Conservation (phyloP, 1,284 basidiomycete genomes). For the Microbotryum violaceum region DNA sequence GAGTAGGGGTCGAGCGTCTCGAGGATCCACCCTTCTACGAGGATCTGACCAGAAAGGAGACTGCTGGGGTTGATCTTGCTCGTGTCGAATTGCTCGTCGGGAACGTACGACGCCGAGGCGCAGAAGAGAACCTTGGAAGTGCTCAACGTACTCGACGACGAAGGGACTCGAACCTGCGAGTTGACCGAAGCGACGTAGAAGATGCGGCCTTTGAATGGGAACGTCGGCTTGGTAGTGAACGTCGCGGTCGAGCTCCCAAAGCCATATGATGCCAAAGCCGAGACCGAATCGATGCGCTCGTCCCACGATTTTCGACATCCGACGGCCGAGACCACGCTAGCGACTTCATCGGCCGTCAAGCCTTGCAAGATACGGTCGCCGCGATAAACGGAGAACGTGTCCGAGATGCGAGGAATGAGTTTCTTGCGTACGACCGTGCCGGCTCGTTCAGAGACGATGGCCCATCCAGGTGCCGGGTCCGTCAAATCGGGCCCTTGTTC, state of each 20-base stretch:
- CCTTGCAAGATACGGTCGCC: conserved; percentile 91
- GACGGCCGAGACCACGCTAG: conserved; percentile 60
- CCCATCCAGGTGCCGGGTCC: conserved; percentile 62
- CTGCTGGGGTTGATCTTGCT: conserved; percentile 68
- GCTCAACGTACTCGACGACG: conserved; percentile 44
- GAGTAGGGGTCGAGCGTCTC: conserved; percentile 97
- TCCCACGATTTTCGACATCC: conserved; percentile 74
- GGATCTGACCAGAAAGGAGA: conserved; percentile 70
- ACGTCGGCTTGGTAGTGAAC: conserved; percentile 38
- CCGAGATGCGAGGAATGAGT: conserved; percentile 66
- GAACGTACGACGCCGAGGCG: conserved; percentile 47
- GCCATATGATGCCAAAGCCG: conserved; percentile 70
- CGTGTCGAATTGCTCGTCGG: conserved; percentile 47
- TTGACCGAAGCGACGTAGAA: conserved; percentile 72
- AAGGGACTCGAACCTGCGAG: conserved; percentile 52
- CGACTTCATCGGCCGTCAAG: conserved; percentile 84
- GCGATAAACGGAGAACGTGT: conserved; percentile 73
- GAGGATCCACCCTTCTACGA: conserved; percentile 91
- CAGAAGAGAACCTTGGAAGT: conserved; percentile 43
- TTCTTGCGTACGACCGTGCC: conserved; percentile 71
- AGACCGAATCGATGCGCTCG: conserved; percentile 63
- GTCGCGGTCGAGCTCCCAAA: conserved; percentile 55
- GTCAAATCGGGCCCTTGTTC: conserved; percentile 47
- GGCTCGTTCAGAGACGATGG: conserved; percentile 64
- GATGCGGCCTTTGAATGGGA: conserved; percentile 84